Evolutionary conservation across 306 rosid species (phyloP), one percentile per base, ranked within the genome.

Genomic region (Cercis canadensis): DNA sequence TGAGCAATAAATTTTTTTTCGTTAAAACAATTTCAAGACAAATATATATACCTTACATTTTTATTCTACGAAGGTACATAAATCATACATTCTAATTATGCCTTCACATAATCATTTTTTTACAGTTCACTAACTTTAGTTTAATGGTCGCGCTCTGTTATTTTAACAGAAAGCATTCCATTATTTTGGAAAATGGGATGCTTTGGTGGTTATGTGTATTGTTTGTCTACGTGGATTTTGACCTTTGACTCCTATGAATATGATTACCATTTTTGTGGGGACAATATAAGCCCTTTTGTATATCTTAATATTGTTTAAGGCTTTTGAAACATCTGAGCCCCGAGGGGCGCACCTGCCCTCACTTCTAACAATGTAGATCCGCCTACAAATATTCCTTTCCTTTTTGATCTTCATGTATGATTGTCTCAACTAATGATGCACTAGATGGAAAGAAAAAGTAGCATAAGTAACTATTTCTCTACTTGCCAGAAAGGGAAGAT

Each of bases 271-370:
- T 24, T 24, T 24, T 24, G 61, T 47, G 54, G 57, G 54, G 75
- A 46, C 57, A 61, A 15, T 34, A 24, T 67, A 63, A 74, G 47
- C 44, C 57, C 55, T 57, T 60, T 73, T 56, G 12, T 54, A 62
- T 61, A 61, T 17, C 55, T 53, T 45, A 53, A 16, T 53, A 75
- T 39, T 4, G 57, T 52, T 61, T 53, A 40, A 50, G 59, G 75
- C 75, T 76, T 54, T 50, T 55, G 45, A 67, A 67, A 79, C 39
- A 77, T 53, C 66, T 45, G 67, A 62, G 67, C 33, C 75, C 29
- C 29, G 3, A 24, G 29, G 29, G n/a, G 72, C 12, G 70, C 45
- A 66, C 76, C 54, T 46, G 64, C 76, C 72, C 61, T 8, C 57
- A 58, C 64, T 32, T 52, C 67, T 41, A 41, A 62, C 34, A 21